Evolutionary conservation across 2,329 filamentous ascomycete genomes (phyloP), one percentile per base, ranked within the genome.

Genomic region (Esteya vermicola): DNA sequence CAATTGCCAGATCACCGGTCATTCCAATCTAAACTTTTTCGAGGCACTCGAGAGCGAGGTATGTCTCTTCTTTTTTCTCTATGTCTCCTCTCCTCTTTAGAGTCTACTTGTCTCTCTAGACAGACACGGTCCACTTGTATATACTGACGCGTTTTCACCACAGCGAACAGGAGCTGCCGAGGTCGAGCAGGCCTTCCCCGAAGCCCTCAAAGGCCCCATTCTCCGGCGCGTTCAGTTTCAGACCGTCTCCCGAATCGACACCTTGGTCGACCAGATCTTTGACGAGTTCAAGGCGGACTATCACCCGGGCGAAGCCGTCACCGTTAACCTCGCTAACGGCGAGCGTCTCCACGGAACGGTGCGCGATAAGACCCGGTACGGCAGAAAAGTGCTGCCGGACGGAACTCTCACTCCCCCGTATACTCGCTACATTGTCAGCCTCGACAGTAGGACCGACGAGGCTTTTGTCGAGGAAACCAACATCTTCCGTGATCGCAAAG

Each of bases 1-100:
- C 59, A 94, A 93, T 45, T 94, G 93, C 60, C 84, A 93, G 56
- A 93, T 96, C 48, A 94, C 86, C 12, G 91, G 91, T 40, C 89
- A 93, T 57, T 93, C 86, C 23, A 81, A 81, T 39, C 67, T 95
- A 48, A 89, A 77, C 4, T 98, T 93, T 59, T 95, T 95, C 54
- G 85, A 94, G 50, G 91, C 91, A 21, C 72, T 89, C 23, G 78
- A 84, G 59, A 93, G 85, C 62, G 86, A 95, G 75, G 85, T 93
- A 70, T 48, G 78, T 65, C 10, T 30, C 39, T 33, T 2, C 20
- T n/a, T 18, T 30, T 19, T 18, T 22, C 12, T 14, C 35, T 21
- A 19, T 18, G 25, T 35, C 27, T 35, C 27, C 40, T 42, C 22
- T 33, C 40, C 41, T 36, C 53, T 16, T 21, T 33, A 16, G 22